Conservation (phyloP, 495 filamentous ascomycete genomes). For the Hyphodiscus hymeniophilus region DNA sequence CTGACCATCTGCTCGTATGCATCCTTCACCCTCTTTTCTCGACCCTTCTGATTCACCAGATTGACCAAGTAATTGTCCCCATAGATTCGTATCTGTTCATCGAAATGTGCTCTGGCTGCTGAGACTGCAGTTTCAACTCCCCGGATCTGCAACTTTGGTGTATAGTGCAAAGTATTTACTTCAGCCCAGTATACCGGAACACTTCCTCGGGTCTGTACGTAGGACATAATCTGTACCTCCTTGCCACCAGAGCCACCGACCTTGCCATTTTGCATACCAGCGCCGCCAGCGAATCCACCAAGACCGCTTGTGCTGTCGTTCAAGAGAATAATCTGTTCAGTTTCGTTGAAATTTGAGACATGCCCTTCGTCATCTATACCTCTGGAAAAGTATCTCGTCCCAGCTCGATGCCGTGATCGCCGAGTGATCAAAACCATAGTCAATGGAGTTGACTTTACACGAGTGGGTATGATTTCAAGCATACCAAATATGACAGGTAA, state of each 20-base stretch:
- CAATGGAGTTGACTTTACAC: constrained; percentile 70
- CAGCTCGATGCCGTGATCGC: constrained; percentile 74
- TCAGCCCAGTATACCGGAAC: constrained; percentile 94
- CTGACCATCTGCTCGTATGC: constrained; percentile 87
- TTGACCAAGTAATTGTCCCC: constrained; percentile 97
- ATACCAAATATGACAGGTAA: constrained; percentile 92
- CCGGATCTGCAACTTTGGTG: constrained; percentile 78
- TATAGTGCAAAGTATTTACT: constrained; percentile 82
- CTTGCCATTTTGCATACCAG: constrained; percentile 64
- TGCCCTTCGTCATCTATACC: constrained; percentile 90
- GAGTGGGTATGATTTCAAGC: constrained; percentile 75
- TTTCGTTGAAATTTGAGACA: constrained; percentile 97
- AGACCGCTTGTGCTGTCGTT: constrained; percentile 66
- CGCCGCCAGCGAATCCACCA: constrained; percentile 73
- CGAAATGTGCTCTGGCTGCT: constrained; percentile 78
- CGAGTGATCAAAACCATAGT: constrained; percentile 84
- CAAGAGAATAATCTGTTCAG: constrained; percentile 81
- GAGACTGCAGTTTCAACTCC: constrained; percentile 72
- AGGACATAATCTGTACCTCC: constrained; percentile 83
- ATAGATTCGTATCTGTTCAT: constrained; percentile 84
- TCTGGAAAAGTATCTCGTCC: constrained; percentile 89
- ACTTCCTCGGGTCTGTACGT: constrained; percentile 92
- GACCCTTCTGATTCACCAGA: constrained; percentile 88
- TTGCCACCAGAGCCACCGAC: constrained; percentile 43
- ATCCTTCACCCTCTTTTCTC: constrained; percentile 77